Base-by-base conservation (phyloP, 106 monocot species). In the Allium fistulosum region DNA sequence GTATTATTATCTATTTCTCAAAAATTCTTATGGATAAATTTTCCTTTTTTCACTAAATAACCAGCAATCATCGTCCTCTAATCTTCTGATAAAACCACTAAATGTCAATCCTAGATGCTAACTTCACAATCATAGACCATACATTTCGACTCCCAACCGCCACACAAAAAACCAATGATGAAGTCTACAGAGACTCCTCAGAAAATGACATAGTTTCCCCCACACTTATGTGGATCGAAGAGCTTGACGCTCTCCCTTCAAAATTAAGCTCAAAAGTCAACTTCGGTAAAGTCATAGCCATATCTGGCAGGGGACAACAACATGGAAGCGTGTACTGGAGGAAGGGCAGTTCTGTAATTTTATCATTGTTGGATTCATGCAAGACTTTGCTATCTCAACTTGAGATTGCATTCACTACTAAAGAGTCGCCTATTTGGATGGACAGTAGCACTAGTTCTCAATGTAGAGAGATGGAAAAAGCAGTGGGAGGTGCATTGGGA, bases 241-340 rank as follows among this genome's bases (percentile, higher is more conserved):
- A 92, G 46, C 47, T 97, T 47, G 97, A 92, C 26, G 62, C 87
- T 51, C 16, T 90, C 10, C 84, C 90, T 53, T 84, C 80, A 55
- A 97, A 89, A 49, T 53, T 97, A 59, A 80, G 75, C 61, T 58
- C 78, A 11, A 90, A 80, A 62, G 72, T 97, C n/a, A 79, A 89
- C 51, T 97, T 86, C 17, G 58, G 69, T 37, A 89, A 74, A 72
- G 72, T 97, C 55, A 59, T 68, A 15, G 84, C 97, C 28, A 67
- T 97, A 61, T 92, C 97, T n/a, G 97, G 97, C 15, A 97, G 97
- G 48, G 92, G 92, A 17, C 97, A 97, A 58, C 97, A 97, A 78
- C 97, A 97, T 77, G 97, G 92, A 14, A 97, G 89, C 72, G 92
- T 92, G 57, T 92, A 92, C 63, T 97, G 92, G 97, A 97, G 82